These are phyloP conservation scores for Chaetoscypha palmicola DNA, from an alignment of 2,329 filamentous ascomycete species.

Conservation along the genomic window DNA sequence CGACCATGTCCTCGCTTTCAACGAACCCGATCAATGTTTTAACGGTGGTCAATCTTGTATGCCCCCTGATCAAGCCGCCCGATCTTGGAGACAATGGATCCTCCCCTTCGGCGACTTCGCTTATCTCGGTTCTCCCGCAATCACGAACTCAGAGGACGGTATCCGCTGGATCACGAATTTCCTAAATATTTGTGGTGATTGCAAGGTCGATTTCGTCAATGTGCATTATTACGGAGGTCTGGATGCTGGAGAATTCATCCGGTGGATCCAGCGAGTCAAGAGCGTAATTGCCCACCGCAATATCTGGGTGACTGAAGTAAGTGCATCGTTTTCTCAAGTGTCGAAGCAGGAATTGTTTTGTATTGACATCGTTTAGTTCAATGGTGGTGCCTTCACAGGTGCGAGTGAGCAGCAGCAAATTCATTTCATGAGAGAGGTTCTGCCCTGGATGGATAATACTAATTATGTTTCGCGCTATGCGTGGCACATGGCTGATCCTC, in stretches of 20 bases:
- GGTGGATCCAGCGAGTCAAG: constrained; percentile 31
- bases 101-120: constrained; percentile 35
- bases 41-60: constrained; percentile 1
- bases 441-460: not conserved
- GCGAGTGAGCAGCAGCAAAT: not conserved
- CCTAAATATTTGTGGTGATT: constrained; percentile 33
- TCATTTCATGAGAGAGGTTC: not conserved
- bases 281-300: not conserved
- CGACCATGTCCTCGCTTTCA: constrained; percentile 5
- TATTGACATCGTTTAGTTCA: too few relatives aligned
- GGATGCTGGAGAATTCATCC: constrained; percentile 29
- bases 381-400: constrained; percentile 1
- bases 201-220: constrained; percentile 37
- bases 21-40: constrained; percentile 5
- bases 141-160: constrained; percentile 35
- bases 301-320: constrained; percentile 20
- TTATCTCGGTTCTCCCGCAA: constrained; percentile 36
- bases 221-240: constrained; percentile 33
- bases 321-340: constrained; percentile 7
- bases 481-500: not conserved
- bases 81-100: constrained; percentile 34
- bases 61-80: constrained; percentile 27
- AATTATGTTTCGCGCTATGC: not conserved
- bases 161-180: constrained; percentile 36
- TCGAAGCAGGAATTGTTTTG: too few relatives aligned